Base-by-base conservation (phyloP, 208 protist species). In the Tritrichomonas foetus region DNA sequence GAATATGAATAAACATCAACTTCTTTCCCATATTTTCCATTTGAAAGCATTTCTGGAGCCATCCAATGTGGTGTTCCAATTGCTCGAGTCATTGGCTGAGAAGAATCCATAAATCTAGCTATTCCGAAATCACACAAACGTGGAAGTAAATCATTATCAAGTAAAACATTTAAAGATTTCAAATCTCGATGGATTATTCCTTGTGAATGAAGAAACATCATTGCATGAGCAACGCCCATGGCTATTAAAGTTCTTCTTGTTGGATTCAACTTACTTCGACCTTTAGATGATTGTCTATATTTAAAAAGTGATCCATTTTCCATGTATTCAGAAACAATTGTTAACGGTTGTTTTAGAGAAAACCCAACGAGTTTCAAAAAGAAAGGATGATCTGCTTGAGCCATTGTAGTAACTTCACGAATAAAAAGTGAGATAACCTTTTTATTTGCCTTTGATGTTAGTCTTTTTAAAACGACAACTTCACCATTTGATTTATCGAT, bases 21-120 rank as follows among this genome's bases (percentile, higher is more conserved):
- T 53, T 30, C 74, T 82, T 8, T 3, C 50, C 33, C 41, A 41
- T 82, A 82, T 50, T 82, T 14, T 50, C 41, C 74, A 14, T 30
- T 13, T 47, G 33, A 30, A 47, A 82, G 50, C 2, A 82, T 30
- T 50, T 82, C 74, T 53, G 74, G 74, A 50, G 74, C 74, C 74
- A 82, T 82, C 74, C 74, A 82, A 50, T 50, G 74, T 9, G 74
- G 39, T 50, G 74, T 82, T 82, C 74, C 74, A 82, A 82, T 69
- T 69, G 13, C 16, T 5, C n/a, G 64, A 69, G 47, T 53, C 78
- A 57, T 89, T 47, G 20, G 20, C 30, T 53, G 16, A 57, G 20
- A 27, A 20, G 20, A 57, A 53, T 53, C 3, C 5, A 57, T 9
- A 89, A 41, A 53, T 57, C 41, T 53, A 20, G 78, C 41, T 39